Evolutionary conservation across 2,329 filamentous ascomycete species (phyloP), one percentile per base, ranked within the genome.

Genomic region (Arthrobotrys sphaeroides): DNA sequence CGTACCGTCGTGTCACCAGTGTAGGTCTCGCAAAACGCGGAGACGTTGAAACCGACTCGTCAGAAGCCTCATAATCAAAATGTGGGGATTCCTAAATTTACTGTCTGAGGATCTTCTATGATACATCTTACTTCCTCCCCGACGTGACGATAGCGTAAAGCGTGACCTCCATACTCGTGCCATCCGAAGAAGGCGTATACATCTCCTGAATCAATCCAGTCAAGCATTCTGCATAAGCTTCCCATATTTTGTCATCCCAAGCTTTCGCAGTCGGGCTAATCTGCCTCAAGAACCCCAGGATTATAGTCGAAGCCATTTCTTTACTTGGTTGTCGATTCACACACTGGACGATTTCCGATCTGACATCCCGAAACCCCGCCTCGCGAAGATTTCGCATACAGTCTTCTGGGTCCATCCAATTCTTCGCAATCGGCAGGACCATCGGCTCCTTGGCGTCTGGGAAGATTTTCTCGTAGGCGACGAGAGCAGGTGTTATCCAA

Each of bases 81-180:
- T n/a, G n/a, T n/a, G n/a, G n/a, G n/a, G n/a, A n/a, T n/a, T n/a
- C n/a, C n/a, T n/a, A n/a, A n/a, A n/a, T n/a, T n/a, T n/a, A n/a
- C 28, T 40, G 16, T 40, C 36, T 13, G 36, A n/a, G 36, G 12
- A 9, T 9, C 7, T 45, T 45, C 2, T 9, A 9, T 33, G 7
- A 7, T 49, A 49, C 22, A 40, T 60, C 13, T 40, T 38, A 70
- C 10, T 61, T 70, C 1, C 24, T 61, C 18, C 69, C 69, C 10
- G 69, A 67, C 6, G 69, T 68, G 1, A 74, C 42, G 40, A 74
- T 67, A 38, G 53, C 51, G 10, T 60, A 62, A 0, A 64, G 20
- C 20, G 20, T 59, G 13, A 51, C 18, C 26, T 72, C 36, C 9
- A 65, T 47, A 12, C 61, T 45, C 22, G 18, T 51, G 3, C 60